These are phyloP conservation scores for Periconia macrospinosa DNA, from an alignment of 2,329 filamentous ascomycete species.

Conservation along the genomic window DNA sequence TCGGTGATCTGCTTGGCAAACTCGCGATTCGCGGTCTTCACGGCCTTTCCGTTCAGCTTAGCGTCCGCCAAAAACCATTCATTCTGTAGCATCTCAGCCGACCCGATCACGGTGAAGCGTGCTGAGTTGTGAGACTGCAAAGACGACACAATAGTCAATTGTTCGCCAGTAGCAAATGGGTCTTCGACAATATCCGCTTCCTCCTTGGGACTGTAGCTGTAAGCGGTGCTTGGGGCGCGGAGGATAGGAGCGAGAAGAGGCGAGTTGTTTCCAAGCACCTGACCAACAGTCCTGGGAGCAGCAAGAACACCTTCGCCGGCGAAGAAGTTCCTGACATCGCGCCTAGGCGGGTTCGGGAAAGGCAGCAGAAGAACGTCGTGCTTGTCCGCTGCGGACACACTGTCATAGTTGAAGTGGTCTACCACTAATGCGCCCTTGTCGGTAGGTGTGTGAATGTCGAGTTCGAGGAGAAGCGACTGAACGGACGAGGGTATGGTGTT, in stretches of 20 bases:
- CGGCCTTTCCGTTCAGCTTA: conserved; percentile 55
- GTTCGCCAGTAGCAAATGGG: conserved; percentile 78
- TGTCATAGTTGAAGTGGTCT: conserved; percentile 95
- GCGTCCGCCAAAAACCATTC: conserved; percentile 86
- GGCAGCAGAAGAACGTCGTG: conserved; percentile 87
- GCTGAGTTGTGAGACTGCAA: conserved; percentile 94
- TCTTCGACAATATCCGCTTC: conserved; percentile 74
- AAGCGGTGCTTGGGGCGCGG: conserved; percentile 80
- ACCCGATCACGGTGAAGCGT: conserved; percentile 81
- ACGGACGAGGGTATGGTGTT: conserved; percentile 71
- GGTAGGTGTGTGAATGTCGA: conserved; percentile 83
- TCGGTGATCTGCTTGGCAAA: conserved; percentile 84
- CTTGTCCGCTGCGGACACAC: conserved; percentile 71
- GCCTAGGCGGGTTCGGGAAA: conserved; percentile 64
- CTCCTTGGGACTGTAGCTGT: conserved; percentile 93
- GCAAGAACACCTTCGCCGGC: conserved; percentile 70
- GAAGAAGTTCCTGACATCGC: conserved; percentile 79
- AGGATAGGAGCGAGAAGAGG: conserved; percentile 80
- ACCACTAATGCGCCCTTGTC: conserved; percentile 85
- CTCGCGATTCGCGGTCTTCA: conserved; percentile 74
- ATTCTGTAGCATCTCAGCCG: conserved; percentile 84
- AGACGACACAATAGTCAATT: conserved; percentile 81
- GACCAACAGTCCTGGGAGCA: conserved; percentile 79
- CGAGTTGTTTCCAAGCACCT: conserved; percentile 74
- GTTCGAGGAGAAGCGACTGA: conserved; percentile 77